Base-by-base conservation (phyloP, 768 basidiomycete species). In the Psilocybe cyanescens region DNA sequence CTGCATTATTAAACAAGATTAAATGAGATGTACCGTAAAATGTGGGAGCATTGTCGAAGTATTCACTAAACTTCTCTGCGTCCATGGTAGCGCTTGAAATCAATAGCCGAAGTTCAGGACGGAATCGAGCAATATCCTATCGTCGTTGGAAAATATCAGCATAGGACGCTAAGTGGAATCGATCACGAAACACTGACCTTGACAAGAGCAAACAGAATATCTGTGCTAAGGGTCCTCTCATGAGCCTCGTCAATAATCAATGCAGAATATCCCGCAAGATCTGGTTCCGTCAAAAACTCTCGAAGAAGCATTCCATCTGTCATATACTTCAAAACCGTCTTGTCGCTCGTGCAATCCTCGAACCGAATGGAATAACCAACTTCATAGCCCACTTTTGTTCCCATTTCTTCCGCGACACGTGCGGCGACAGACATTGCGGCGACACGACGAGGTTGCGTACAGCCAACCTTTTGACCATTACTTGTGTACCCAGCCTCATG, bases 301-400 rank as follows among this genome's bases (percentile, higher is more conserved):
- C 97, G 86, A 48, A 99, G 78, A 29, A 99, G 82, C 97, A 99
- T 99, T 35, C 97, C 97, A 71, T 99, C 97, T 47, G 97, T 99
- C 97, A 99, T 97, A 77, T 99, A 99, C 77, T 99, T 99, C 70
- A 99, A 81, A 47, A 96, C 91, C 3, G 97, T 99, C 81, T 97
- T 98, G 81, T 99, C 95, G 79, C 94, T 97, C 17, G 97, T 99
- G 74, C 95, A 97, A 75, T 99, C 97, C 76, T 99, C 97, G 78
- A 99, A 99, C 33, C 97, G 94, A 68, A 99, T 99, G 35, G 96
- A 97, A 75, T 99, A 99, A n/a, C 97, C 97, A 53, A 99, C 97
- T 77, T 99, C 97, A 68, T 96, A 93, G 8, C 97, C 97, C 44
- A 99, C 89, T 74, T 98, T 92, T 3, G 89, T 92, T 7, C 96